Base-by-base conservation (phyloP, 495 filamentous ascomycete genomes). In the Poronia punctata region DNA sequence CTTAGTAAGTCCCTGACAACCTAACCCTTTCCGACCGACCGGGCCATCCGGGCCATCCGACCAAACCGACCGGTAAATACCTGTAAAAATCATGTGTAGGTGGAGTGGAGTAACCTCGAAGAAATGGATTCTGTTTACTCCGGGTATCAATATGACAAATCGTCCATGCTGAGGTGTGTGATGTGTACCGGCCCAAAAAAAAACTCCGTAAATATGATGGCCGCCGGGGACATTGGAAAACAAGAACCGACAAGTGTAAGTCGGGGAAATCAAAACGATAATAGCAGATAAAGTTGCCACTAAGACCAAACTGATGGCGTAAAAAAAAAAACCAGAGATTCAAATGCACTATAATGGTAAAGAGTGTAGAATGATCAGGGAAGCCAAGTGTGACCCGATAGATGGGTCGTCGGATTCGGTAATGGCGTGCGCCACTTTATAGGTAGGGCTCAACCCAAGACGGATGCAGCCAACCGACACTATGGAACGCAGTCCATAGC, bases 401-500 rank as follows among this genome's bases (percentile, higher is more conserved):
- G 38, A 47, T 27, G 44, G 43, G 42, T 23, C 32, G 16, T 20
- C 10, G 27, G 4, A 34, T 36, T 23, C 4, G 5, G 37, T 22
- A 8, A 16, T 10, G 17, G 17, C 10, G n/a, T 30, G n/a, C 9
- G 12, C 16, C n/a, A 30, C 7, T 4, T 41, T 57, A 66, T 37
- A 79, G 43, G 53, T 71, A 75, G 30, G 71, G 46, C 38, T 62
- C 52, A 49, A 89, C 80, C 64, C 69, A 75, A 29, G 75, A 60
- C 9, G 68, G 64, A 22, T 85, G 72, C 50, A 96, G 82, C 87
- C 89, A 95, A 38, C 87, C 87, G 34, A 94, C 85, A 35, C 80
- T 81, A 15, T 96, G 84, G 56, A 85, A 98, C 19, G 87, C 88
- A 28, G 81, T 80, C 88, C 88, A 95, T 36, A 98, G 74, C 61